A percentile compares a stretch with the other conserved stretches of the same genome.
These are phyloP conservation scores for Mycosphaerella sp. DNA, from an alignment of 2,329 filamentous ascomycete genomes.

Conservation along the genomic window DNA sequence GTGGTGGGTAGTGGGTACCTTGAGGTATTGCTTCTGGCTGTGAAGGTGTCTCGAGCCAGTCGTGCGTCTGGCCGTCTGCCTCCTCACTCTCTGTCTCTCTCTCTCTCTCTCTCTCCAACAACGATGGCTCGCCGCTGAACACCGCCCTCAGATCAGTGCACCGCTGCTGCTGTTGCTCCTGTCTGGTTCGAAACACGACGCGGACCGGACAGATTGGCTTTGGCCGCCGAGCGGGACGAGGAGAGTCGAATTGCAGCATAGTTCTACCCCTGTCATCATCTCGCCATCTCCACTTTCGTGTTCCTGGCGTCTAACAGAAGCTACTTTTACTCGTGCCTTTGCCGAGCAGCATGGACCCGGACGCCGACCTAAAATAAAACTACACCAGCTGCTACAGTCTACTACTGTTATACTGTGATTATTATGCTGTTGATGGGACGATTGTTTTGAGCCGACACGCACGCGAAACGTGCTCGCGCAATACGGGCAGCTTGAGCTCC, in stretches of 20 bases:
- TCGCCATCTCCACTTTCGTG: not conserved
- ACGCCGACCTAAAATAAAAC: not conserved
- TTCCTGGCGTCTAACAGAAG: too few species aligned
- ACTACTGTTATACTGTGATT: too few species aligned
- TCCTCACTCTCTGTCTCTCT: too few species aligned
- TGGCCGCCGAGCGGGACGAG: slow-evolving; percentile 3
- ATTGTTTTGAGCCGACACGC: too few species aligned
- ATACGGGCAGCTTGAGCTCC: not conserved
- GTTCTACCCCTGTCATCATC: not conserved
- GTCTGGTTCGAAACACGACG: not conserved
- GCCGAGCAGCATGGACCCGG: not conserved
- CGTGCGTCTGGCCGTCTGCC: not conserved
- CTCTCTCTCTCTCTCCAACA: not conserved
- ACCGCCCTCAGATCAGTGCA: not conserved
- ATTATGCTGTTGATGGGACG: too few species aligned
- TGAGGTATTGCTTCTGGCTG: not conserved
- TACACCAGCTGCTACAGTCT: not conserved
- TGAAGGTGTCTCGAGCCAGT: not conserved
- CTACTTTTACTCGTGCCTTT: not conserved
- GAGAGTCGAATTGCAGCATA: not conserved
- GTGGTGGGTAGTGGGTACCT: too few species aligned
- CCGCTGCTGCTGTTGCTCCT: not conserved
- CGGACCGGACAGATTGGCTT: not conserved
- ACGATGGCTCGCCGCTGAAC: not conserved
- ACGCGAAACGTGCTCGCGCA: not conserved